phyloP scores from a whole-genome alignment of 805 yeast species.

The Komagataella populi region DNA sequence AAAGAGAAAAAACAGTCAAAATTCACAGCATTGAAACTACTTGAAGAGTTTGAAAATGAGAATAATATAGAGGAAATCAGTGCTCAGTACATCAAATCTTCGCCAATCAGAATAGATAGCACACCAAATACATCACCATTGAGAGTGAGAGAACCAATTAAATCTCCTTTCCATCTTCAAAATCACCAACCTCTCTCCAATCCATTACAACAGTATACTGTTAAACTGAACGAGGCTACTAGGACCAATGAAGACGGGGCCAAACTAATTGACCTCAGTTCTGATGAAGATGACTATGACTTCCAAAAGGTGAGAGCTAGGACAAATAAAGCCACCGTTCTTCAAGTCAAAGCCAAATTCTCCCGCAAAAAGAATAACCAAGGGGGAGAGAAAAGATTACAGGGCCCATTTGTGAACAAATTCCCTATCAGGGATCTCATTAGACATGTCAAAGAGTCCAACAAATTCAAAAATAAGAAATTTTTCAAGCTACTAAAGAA shows the following conservation, averaged over 20 bases:
- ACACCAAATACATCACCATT: background rate
- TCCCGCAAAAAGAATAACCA: background rate
- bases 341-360: conserved; percentile 6
- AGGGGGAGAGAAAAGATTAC: background rate
- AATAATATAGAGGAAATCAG: background rate
- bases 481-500: conserved; percentile 1
- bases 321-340: conserved; percentile 6
- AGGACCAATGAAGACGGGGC: background rate
- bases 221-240: background rate
- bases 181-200: background rate
- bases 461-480: background rate
- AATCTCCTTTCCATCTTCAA: background rate
- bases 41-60: background rate
- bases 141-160: background rate
- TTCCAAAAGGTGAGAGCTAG: conserved; percentile 3
- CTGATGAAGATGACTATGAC: conserved; percentile 5
- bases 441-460: background rate
- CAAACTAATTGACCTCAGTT: conserved; percentile 3
- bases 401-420: background rate
- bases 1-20: background rate
- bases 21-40: background rate
- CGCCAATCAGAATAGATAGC: background rate
- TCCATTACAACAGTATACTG: background rate
- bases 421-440: background rate
- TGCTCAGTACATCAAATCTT: background rate